Evolutionary conservation across 1,284 basidiomycete species (phyloP), one percentile per base, ranked within the genome.

Genomic region (Apiotrichum veenhuisii): DNA sequence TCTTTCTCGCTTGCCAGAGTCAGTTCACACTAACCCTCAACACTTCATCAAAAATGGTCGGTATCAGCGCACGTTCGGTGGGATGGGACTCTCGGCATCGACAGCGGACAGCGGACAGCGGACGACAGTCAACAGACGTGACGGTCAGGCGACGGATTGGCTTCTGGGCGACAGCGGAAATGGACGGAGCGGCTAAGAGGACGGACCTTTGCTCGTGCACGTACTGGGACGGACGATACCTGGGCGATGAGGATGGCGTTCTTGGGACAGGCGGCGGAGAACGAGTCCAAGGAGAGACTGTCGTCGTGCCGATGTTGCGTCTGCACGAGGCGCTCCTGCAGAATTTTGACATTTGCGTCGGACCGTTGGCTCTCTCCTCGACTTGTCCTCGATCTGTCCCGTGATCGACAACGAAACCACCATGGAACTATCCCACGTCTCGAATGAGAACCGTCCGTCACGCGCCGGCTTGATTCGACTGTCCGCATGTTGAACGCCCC

Each of bases 21-120:
- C n/a, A 47, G 38, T 27, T 55, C 55, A 58, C 57, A 62, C 57
- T 52, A 69, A 57, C 64, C 70, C 45, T 71, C 69, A 68, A 73
- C 63, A 59, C 70, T 45, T 71, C 69, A 68, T 71, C 63, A 59
- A 71, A 73, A 73, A 73, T 73, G 71, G 71, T 73, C 63, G 66
- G 71, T 66, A 38, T 37, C 47, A 48, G 15, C 27, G 20, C 23
- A 17, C 41, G n/a, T n/a, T n/a, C 18, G n/a, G 11, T n/a, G 3
- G 40, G n/a, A n/a, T 38, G 17, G 37, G 37, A 8, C 15, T 38
- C 37, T 18, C 37, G 37, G 38, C 45, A 15, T n/a, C 27, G 30
- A 25, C 38, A 33, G 37, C 26, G 45, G 33, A 26, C 18, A 40
- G 18, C n/a, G n/a, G n/a, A n/a, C n/a, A n/a, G n/a, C n/a, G n/a